Percentiles rank a stretch among this genome's conserved stretches.
Evolutionary conservation across 345 rosid species (phyloP).

Genomic region (Rhodomyrtus tomentosa): DNA sequence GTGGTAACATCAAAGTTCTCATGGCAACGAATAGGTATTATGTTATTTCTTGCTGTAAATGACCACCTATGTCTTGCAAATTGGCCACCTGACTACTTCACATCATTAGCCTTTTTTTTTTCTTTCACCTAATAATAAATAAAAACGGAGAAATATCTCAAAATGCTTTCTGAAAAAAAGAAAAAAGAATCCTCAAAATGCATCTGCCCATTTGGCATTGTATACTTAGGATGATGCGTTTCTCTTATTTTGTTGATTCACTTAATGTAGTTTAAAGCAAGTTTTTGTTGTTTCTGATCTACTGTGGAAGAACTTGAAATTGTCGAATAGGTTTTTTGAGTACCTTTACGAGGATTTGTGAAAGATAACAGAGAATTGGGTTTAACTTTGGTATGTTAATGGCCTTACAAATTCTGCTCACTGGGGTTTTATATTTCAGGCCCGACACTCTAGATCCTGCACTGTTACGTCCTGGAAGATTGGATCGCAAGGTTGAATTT

Average conservation of each 20-base stretch:
- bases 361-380: not conserved
- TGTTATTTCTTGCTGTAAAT: not conserved
- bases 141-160: not conserved
- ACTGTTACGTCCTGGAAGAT: constrained; percentile 78
- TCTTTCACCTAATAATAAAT: not conserved
- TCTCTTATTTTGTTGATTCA: not conserved
- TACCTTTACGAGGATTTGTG: not conserved
- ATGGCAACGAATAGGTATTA: constrained; percentile 96
- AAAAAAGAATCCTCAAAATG: not conserved
- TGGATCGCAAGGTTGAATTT: constrained; percentile 93
- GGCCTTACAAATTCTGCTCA: not conserved
- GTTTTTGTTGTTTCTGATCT: not conserved
- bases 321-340: not conserved
- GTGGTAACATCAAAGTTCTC: constrained; percentile 98
- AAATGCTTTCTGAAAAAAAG: not conserved
- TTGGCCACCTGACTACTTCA: not conserved
- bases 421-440: constrained; percentile 17
- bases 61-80: not conserved
- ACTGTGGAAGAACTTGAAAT: not conserved
- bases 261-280: not conserved
- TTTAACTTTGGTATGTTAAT: not conserved
- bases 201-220: not conserved
- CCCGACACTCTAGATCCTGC: constrained; percentile 97
- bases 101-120: not conserved
- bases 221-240: not conserved